Evolutionary conservation across 2,329 filamentous ascomycete species (phyloP).

Genomic region (Cadophora sp.): DNA sequence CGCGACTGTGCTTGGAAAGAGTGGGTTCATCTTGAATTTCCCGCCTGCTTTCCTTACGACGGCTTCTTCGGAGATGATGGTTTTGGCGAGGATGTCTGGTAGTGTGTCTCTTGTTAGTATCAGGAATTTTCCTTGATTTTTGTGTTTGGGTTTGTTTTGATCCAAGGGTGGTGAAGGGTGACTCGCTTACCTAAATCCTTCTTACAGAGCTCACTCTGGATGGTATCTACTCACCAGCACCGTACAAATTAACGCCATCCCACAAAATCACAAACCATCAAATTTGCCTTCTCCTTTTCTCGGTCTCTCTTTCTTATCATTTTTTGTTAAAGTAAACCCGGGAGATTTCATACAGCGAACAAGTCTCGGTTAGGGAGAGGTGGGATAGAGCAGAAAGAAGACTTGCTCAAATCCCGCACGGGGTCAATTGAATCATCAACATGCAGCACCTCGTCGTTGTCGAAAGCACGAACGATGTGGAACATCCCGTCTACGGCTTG

Average conservation of each 20-base stretch:
- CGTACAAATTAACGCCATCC: slow-evolving; percentile 25
- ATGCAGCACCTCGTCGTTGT: slow-evolving; percentile 54
- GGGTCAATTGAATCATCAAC: slow-evolving; percentile 56
- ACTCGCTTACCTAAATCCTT: slow-evolving; percentile 48
- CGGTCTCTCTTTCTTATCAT: not conserved
- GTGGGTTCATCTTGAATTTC: slow-evolving; percentile 54
- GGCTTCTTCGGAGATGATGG: slow-evolving; percentile 49
- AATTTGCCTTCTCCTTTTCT: not conserved
- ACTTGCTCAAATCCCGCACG: slow-evolving; percentile 51
- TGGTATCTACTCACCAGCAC: slow-evolving; percentile 44
- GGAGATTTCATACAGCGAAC: not conserved
- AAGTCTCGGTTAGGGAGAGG: no score
- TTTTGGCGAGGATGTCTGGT: slow-evolving; percentile 51
- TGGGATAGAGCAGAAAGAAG: slow-evolving; percentile 6
- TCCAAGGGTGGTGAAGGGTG: not conserved
- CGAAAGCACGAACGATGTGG: slow-evolving; percentile 54
- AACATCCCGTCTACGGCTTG: slow-evolving; percentile 55
- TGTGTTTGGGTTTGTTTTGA: not conserved
- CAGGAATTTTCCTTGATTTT: not conserved
- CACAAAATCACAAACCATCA: not conserved
- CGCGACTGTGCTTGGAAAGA: slow-evolving; percentile 52
- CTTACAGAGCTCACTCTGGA: slow-evolving; percentile 51
- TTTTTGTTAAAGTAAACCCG: not conserved
- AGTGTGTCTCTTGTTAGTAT: not conserved
- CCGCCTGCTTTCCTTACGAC: slow-evolving; percentile 52